Percentiles rank a stretch among this genome's conserved stretches.
phyloP scores from a whole-genome alignment of 2,329 filamentous ascomycete genomes.

The Microcyclospora pomicola region DNA sequence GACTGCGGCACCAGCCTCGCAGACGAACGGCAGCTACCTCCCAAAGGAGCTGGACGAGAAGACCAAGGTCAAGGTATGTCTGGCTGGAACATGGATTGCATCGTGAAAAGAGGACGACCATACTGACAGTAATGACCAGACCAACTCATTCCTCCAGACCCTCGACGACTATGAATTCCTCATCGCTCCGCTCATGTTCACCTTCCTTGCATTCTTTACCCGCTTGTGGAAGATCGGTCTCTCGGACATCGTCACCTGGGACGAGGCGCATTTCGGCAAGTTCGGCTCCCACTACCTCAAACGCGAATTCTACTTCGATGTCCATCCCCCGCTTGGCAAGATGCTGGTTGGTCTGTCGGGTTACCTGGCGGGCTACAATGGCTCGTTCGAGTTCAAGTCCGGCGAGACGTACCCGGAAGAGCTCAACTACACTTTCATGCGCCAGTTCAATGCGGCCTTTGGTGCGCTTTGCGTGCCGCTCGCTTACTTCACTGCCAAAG shows the following conservation, averaged over 20 bases:
- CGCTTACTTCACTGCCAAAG: constrained; percentile 88
- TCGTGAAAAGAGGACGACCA: not conserved
- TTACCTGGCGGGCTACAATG: constrained; percentile 94
- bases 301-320: constrained; percentile 98
- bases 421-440: constrained; percentile 96
- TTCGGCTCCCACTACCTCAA: constrained; percentile 99
- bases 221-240: constrained; percentile 54
- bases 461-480: constrained; percentile 84
- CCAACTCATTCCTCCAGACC: constrained; percentile 45
- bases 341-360: constrained; percentile 96
- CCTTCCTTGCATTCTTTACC: constrained; percentile 49
- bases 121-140: constrained; percentile 7
- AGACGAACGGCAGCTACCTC: constrained; percentile 21
- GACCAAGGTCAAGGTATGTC: constrained; percentile 33
- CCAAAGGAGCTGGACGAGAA: constrained; percentile 27
- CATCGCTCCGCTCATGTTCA: constrained; percentile 51
- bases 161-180: constrained; percentile 50
- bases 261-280: constrained; percentile 79
- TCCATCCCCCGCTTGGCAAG: constrained; percentile 91
- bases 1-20: constrained; percentile 23
- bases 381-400: constrained; percentile 98
- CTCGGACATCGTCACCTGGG: constrained; percentile 61
- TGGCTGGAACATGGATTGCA: not conserved
- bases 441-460: constrained; percentile 90
- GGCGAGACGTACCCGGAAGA: constrained; percentile 89